phyloP scores from a whole-genome alignment of 179 eudicot genomes.

The Beta lomatogona region DNA sequence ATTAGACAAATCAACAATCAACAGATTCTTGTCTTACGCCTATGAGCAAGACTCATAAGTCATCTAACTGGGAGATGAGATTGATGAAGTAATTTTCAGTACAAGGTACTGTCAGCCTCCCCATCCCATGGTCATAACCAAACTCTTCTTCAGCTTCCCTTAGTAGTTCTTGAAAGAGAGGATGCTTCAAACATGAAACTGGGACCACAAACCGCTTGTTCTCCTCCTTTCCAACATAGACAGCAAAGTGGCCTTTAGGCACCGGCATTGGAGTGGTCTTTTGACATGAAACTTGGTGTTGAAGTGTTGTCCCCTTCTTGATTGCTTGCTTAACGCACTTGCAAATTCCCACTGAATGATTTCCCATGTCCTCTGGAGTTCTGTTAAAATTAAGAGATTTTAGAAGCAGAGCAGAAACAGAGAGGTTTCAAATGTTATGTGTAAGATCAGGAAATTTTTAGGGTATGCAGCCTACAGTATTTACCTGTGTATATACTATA shows the following conservation, averaged over 20 bases:
- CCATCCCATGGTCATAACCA: conserved; percentile 46
- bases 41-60: conserved; percentile 14
- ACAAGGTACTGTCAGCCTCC: conserved; percentile 47
- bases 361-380: conserved; percentile 17
- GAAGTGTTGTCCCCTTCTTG: conserved; percentile 17
- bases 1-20: neutral
- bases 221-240: conserved; percentile 41
- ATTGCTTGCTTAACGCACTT: conserved; percentile 30
- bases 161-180: conserved; percentile 42
- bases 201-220: conserved; percentile 47
- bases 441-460: neutral
- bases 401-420: conserved; percentile 15
- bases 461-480: conserved; percentile 19
- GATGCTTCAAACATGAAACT: conserved; percentile 43
- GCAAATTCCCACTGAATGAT: conserved; percentile 20
- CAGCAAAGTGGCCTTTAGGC: conserved; percentile 52
- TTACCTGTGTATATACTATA: conserved; percentile 15
- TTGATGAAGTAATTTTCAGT: conserved; percentile 36
- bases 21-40: neutral
- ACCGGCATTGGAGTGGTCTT: conserved; percentile 26
- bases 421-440: conserved; percentile 12
- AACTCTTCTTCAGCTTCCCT: conserved; percentile 46
- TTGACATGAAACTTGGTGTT: conserved; percentile 24
- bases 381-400: conserved; percentile 10
- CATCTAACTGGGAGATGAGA: conserved; percentile 34